Percentiles rank a stretch among this genome's conserved stretches.
These are phyloP conservation scores for Macadamia integrifolia DNA, from an alignment of 164 flowering plant genomes.

Conservation along the genomic window DNA sequence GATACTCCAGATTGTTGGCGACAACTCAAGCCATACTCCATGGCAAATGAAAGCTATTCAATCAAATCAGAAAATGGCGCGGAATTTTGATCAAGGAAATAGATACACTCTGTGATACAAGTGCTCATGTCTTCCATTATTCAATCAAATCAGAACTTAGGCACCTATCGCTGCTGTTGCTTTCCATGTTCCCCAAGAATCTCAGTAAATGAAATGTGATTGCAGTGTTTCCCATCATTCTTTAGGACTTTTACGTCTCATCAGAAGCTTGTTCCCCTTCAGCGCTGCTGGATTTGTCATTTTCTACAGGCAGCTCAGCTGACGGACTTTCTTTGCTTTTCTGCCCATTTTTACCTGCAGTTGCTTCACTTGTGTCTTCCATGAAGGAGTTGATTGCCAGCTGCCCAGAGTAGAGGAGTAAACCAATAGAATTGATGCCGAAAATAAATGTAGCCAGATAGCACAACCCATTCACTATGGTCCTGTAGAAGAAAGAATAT, in stretches of 20 bases:
- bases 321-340: slow-evolving; percentile 11
- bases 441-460: slow-evolving; percentile 96
- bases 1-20: too few relatives aligned
- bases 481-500: slow-evolving; percentile 44
- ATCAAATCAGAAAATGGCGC: too few relatives aligned
- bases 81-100: too few relatives aligned
- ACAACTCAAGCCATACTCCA: too few relatives aligned
- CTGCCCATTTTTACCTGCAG: slow-evolving; percentile 18
- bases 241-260: slow-evolving; percentile 9
- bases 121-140: too few relatives aligned
- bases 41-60: too few relatives aligned
- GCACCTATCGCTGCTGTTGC: too few relatives aligned
- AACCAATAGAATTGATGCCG: slow-evolving; percentile 70
- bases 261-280: slow-evolving; percentile 27
- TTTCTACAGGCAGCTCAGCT: slow-evolving; percentile 18
- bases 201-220: too few relatives aligned
- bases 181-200: too few relatives aligned
- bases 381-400: slow-evolving; percentile 65
- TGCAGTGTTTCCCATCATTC: background rate
- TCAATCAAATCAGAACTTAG: too few relatives aligned
- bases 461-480: slow-evolving; percentile 81
- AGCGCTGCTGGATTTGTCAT: slow-evolving; percentile 17
- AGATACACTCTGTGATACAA: too few relatives aligned
- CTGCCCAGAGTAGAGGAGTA: slow-evolving; percentile 76
- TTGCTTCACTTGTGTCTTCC: slow-evolving; percentile 31